Percentiles rank a stretch among this genome's conserved stretches.
Conservation (phyloP, 2,329 filamentous ascomycete genomes). For the Cordyceps javanica region DNA sequence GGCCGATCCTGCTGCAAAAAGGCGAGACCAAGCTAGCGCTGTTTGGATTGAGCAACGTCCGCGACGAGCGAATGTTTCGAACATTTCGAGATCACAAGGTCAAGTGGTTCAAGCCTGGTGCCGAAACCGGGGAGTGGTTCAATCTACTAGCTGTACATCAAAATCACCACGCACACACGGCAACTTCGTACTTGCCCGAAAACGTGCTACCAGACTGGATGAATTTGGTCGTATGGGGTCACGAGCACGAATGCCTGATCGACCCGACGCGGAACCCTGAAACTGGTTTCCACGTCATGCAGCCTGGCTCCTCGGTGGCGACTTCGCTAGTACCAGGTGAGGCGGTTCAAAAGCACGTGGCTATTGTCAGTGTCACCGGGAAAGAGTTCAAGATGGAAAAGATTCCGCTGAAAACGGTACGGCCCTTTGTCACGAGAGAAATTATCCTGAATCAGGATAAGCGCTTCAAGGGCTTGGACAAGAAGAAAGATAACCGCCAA, state of each 20-base stretch:
- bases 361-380: slow-evolving; percentile 77
- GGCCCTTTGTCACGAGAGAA: slow-evolving; percentile 84
- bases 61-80: slow-evolving; percentile 88
- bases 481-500: slow-evolving; percentile 74
- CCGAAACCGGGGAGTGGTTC: slow-evolving; percentile 86
- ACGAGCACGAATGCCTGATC: slow-evolving; percentile 94
- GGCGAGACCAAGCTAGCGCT: slow-evolving; percentile 86
- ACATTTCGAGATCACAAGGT: slow-evolving; percentile 92
- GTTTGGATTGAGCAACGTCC: slow-evolving; percentile 91
- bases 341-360: slow-evolving; percentile 84
- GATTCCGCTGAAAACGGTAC: slow-evolving; percentile 77
- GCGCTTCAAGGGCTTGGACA: slow-evolving; percentile 70
- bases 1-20: slow-evolving; percentile 89
- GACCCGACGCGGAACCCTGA: slow-evolving; percentile 78
- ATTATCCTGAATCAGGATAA: slow-evolving; percentile 70
- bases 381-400: slow-evolving; percentile 75
- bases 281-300: slow-evolving; percentile 91
- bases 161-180: slow-evolving; percentile 87
- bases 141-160: slow-evolving; percentile 94
- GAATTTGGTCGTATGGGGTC: slow-evolving; percentile 90
- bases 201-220: slow-evolving; percentile 87
- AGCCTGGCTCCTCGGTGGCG: slow-evolving; percentile 91
- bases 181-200: slow-evolving; percentile 91
- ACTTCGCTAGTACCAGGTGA: slow-evolving; percentile 89
- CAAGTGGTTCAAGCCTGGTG: slow-evolving; percentile 80